Conservation (phyloP, 108 stramenopile genomes). For the Cyclotella atomus region DNA sequence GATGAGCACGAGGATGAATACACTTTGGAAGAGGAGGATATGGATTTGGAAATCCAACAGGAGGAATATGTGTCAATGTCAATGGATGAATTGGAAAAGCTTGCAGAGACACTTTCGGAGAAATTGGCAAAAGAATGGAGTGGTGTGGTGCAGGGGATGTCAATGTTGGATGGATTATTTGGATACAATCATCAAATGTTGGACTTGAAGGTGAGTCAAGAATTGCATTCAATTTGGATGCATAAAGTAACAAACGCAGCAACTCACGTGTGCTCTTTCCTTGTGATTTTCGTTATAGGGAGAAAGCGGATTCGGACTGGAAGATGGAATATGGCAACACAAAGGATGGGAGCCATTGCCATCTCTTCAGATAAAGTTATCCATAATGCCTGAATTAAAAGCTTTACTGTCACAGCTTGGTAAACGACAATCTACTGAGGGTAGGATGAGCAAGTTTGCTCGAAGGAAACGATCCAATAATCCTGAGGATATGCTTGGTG, state of each 20-base stretch:
- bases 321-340: constrained; percentile 75
- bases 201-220: constrained; percentile 35
- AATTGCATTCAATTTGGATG: no score
- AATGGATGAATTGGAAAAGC: constrained; percentile 26
- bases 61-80: constrained; percentile 26
- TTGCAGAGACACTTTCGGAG: constrained; percentile 51
- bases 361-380: constrained; percentile 50
- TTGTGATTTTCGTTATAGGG: background rate
- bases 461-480: constrained; percentile 50
- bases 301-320: constrained; percentile 58
- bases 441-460: constrained; percentile 56
- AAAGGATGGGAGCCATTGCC: constrained; percentile 68
- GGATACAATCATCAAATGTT: constrained; percentile 69
- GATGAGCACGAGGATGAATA: constrained; percentile 40
- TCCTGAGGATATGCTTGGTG: constrained; percentile 60
- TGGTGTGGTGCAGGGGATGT: constrained; percentile 56
- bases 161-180: constrained; percentile 65
- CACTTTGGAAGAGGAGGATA: constrained; percentile 22
- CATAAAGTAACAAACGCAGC: background rate
- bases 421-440: constrained; percentile 60
- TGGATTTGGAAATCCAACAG: constrained; percentile 7
- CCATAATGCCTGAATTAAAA: constrained; percentile 62
- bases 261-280: no score
- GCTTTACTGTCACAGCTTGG: constrained; percentile 56
- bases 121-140: constrained; percentile 53